These are phyloP conservation scores for Bauhinia variegata DNA, from an alignment of 306 rosid genomes.

Conservation along the genomic window DNA sequence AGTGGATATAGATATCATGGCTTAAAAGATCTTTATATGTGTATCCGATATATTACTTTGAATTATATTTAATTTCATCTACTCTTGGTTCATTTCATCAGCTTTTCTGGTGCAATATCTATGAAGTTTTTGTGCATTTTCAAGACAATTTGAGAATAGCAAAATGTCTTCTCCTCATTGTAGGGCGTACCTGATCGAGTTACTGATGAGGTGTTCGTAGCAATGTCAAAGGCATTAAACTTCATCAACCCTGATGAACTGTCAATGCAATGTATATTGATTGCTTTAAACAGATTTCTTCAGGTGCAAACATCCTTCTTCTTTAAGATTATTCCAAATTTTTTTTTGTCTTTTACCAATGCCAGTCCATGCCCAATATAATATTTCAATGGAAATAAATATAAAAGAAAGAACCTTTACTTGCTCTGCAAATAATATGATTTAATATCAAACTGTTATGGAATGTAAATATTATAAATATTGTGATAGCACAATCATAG, in stretches of 20 bases:
- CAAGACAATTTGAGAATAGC: constrained; percentile 32
- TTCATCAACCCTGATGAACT: constrained; percentile 98
- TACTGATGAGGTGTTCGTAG: constrained; percentile 96
- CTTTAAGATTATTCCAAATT: constrained; percentile 10
- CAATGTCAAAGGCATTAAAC: constrained; percentile 98
- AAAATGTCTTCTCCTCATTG: constrained; percentile 29
- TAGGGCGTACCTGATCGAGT: constrained; percentile 96
- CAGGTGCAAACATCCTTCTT: constrained; percentile 61
- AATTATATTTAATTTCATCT: constrained; percentile 2
- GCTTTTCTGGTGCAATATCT: constrained; percentile 12
- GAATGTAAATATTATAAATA: too few species aligned
- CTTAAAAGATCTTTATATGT: constrained; percentile 30
- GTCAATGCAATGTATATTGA: constrained; percentile 98
- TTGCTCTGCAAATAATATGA: too few species aligned
- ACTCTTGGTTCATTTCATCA: constrained; percentile 6
- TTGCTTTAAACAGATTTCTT: constrained; percentile 93
- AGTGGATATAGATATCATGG: background rate
- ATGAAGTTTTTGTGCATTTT: background rate
- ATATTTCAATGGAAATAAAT: constrained; percentile 22
- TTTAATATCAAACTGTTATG: background rate
- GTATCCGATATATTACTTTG: constrained; percentile 12
- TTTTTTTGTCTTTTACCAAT: constrained; percentile 5
- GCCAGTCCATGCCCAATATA: constrained; percentile 22
- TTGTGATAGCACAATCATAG: too few species aligned
- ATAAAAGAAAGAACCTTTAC: constrained; percentile 2